Percentiles rank a stretch among this genome's conserved stretches.
phyloP scores from a whole-genome alignment of 192 early-diverging fungal species.

The Rhizophagus sp. region DNA sequence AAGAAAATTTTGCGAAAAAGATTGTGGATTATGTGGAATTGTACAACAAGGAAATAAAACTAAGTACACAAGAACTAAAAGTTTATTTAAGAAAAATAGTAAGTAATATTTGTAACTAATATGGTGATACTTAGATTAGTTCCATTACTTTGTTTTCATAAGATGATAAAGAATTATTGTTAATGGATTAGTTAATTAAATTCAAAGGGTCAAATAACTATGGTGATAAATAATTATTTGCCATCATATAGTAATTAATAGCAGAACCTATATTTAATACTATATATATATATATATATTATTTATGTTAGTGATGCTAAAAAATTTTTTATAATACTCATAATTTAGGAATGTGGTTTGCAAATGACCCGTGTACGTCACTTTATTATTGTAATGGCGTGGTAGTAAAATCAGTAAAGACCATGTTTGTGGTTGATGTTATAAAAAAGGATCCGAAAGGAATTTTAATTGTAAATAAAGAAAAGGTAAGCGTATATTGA shows the following conservation, averaged over 20 bases:
- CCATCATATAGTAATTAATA: too few relatives aligned
- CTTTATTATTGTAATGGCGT: not conserved
- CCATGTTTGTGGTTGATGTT: not conserved
- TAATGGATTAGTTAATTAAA: too few relatives aligned
- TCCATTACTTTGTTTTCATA: too few relatives aligned
- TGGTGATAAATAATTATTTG: too few relatives aligned
- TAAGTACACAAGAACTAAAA: not conserved
- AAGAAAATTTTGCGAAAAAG: not conserved
- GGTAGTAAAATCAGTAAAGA: not conserved
- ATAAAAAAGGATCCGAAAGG: not conserved
- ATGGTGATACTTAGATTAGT: not conserved
- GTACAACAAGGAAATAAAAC: not conserved
- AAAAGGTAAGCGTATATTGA: not conserved
- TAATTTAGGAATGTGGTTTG: not conserved
- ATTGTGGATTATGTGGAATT: not conserved
- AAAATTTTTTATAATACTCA: too few relatives aligned
- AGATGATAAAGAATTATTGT: too few relatives aligned
- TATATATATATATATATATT: too few relatives aligned
- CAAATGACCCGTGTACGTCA: not conserved
- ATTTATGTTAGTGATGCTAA: too few relatives aligned
- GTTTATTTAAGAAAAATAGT: not conserved
- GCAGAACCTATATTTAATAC: too few relatives aligned
- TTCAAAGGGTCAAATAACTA: too few relatives aligned
- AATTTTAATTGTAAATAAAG: not conserved
- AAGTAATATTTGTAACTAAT: too few relatives aligned